Evolutionary conservation across 257 asterid genomes (phyloP).

Genomic region (Petunia axillaris): DNA sequence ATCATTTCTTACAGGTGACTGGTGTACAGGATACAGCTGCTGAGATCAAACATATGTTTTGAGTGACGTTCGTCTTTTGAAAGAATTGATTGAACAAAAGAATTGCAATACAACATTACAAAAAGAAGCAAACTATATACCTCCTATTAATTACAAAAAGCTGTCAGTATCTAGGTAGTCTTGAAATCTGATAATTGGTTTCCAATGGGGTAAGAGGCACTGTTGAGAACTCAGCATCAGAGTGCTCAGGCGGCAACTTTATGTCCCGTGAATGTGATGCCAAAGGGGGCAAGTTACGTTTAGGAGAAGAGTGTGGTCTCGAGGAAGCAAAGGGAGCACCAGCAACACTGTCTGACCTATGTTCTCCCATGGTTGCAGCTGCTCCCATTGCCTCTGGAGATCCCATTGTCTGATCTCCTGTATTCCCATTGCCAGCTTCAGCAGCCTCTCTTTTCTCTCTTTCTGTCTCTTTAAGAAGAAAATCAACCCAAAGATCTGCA

Average conservation of each 20-base stretch:
- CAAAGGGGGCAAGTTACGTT: slow-evolving; percentile 46
- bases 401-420: slow-evolving; percentile 44
- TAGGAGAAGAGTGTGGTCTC: slow-evolving; percentile 43
- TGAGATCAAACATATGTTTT: not conserved
- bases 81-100: slow-evolving; percentile 29
- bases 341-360: slow-evolving; percentile 33
- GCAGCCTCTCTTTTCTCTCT: slow-evolving; percentile 69
- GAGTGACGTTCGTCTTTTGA: not conserved
- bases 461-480: slow-evolving; percentile 86
- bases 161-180: slow-evolving; percentile 55
- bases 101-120: slow-evolving; percentile 32
- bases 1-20: too few species aligned
- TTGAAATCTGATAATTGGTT: slow-evolving; percentile 49
- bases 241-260: slow-evolving; percentile 44
- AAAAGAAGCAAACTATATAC: slow-evolving; percentile 34
- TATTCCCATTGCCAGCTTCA: slow-evolving; percentile 40
- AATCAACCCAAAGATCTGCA: slow-evolving; percentile 98
- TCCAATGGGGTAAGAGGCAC: slow-evolving; percentile 83
- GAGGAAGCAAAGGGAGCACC: slow-evolving; percentile 28
- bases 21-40: too few species aligned
- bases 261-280: slow-evolving; percentile 47
- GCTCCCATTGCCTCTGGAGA: slow-evolving; percentile 31
- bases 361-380: slow-evolving; percentile 39
- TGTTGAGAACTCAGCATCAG: slow-evolving; percentile 84
- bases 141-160: slow-evolving; percentile 40